A percentile compares a stretch with the other conserved stretches of the same genome.
Evolutionary conservation across 495 filamentous ascomycete species (phyloP).

Genomic region (Podospora pseudoanserina): DNA sequence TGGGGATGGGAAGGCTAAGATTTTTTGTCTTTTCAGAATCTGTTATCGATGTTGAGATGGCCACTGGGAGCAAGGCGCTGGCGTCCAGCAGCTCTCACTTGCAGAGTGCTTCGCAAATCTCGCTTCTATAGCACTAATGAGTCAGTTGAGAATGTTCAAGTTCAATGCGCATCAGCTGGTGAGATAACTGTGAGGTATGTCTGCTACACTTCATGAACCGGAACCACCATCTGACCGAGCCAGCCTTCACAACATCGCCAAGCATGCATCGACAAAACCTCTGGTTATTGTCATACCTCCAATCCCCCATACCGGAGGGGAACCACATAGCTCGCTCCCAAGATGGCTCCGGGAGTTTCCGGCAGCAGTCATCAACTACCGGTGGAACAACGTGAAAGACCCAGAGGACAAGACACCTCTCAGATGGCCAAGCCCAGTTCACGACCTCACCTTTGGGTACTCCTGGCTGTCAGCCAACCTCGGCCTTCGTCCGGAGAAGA

Average conservation of each 20-base stretch:
- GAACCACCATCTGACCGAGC: neutral
- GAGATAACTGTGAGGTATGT: slow-evolving; percentile 28
- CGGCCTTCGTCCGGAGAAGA: neutral
- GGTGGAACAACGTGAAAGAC: slow-evolving; percentile 27
- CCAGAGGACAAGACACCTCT: slow-evolving; percentile 8
- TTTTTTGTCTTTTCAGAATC: neutral
- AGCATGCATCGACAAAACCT: slow-evolving; percentile 24
- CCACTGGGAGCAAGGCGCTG: neutral
- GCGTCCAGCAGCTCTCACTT: neutral
- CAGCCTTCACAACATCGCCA: slow-evolving; percentile 36
- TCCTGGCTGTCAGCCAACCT: slow-evolving; percentile 42
- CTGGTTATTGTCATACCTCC: slow-evolving; percentile 38
- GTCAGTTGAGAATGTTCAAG: slow-evolving; percentile 14
- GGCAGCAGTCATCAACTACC: slow-evolving; percentile 42
- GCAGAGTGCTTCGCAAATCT: slow-evolving; percentile 5
- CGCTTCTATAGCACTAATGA: slow-evolving; percentile 8
- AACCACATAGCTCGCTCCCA: slow-evolving; percentile 28
- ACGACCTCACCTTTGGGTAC: slow-evolving; percentile 47
- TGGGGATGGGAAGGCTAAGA: neutral
- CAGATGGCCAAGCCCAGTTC: slow-evolving; percentile 48
- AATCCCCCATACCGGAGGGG: slow-evolving; percentile 18
- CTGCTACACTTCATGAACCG: neutral
- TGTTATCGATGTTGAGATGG: slow-evolving; percentile 20
- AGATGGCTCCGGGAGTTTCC: slow-evolving; percentile 32
- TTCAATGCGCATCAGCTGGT: slow-evolving; percentile 25